A percentile compares a stretch with the other conserved stretches of the same genome.
Conservation (phyloP, 805 yeast species). For the Candida ortonii region DNA sequence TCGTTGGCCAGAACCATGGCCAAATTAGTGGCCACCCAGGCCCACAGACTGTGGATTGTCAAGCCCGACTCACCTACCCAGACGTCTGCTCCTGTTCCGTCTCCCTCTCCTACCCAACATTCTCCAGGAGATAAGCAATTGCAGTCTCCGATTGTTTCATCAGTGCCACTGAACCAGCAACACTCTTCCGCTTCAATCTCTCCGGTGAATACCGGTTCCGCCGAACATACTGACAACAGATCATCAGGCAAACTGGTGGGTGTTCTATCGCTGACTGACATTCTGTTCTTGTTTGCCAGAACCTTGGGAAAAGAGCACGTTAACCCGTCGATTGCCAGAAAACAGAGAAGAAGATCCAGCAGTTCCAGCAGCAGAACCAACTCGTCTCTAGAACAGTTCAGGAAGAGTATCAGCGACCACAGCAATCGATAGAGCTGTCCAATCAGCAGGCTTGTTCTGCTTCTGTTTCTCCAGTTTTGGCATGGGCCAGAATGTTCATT, state of each 20-base stretch:
- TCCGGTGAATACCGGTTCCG: slow-evolving; percentile 8
- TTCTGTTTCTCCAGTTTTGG: too few species aligned
- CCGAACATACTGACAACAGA: slow-evolving; percentile 37
- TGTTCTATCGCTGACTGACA: slow-evolving; percentile 88
- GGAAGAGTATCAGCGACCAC: slow-evolving; percentile 41
- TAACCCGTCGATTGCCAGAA: slow-evolving; percentile 85
- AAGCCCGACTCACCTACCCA: slow-evolving; percentile 41
- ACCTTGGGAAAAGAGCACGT: slow-evolving; percentile 63
- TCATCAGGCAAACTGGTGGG: slow-evolving; percentile 83
- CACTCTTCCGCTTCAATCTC: slow-evolving; percentile 7
- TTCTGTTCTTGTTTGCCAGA: slow-evolving; percentile 75
- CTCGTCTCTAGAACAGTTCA: slow-evolving; percentile 41
- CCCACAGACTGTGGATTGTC: slow-evolving; percentile 87
- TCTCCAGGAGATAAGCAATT: slow-evolving; percentile 18
- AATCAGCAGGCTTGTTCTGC: too few species aligned
- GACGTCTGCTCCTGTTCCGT: slow-evolving; percentile 12
- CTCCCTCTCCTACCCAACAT: slow-evolving; percentile 15
- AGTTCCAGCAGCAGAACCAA: slow-evolving; percentile 36
- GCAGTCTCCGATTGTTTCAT: slow-evolving; percentile 13
- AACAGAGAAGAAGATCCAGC: slow-evolving; percentile 74
- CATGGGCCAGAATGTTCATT: too few species aligned
- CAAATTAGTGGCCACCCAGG: slow-evolving; percentile 89
- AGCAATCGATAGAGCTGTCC: slow-evolving; percentile 23
- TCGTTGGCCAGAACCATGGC: slow-evolving; percentile 88
- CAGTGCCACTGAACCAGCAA: slow-evolving; percentile 17